Conservation (phyloP, 495 filamentous ascomycete genomes). For the Filosporella fistucella region DNA sequence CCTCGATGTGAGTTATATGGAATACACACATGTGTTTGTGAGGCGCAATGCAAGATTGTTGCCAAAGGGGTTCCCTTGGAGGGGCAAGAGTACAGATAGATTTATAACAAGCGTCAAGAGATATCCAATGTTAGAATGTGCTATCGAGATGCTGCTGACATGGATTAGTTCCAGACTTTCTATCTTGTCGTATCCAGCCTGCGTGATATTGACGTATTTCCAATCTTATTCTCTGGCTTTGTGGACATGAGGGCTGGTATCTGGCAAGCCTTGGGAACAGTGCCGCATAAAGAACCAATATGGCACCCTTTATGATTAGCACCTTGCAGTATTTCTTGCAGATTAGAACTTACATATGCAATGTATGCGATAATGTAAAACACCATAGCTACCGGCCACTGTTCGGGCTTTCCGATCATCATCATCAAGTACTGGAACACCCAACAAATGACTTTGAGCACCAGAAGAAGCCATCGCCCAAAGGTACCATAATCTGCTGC, state of each 20-base stretch:
- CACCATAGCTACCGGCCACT: conserved; percentile 45
- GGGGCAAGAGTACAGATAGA: conserved; percentile 39
- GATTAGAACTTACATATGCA: conserved; percentile 26
- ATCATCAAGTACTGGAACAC: conserved; percentile 43
- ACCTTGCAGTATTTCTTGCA: not conserved
- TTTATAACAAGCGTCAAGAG: conserved; percentile 39
- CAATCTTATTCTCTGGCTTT: conserved; percentile 42
- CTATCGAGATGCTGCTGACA: conserved; percentile 45
- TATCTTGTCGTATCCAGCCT: conserved; percentile 39
- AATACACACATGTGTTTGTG: conserved; percentile 38
- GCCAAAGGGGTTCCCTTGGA: conserved; percentile 34
- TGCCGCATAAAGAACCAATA: conserved; percentile 44
- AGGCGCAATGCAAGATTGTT: conserved; percentile 43
- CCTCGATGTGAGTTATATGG: not conserved
- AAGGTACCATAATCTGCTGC: conserved; percentile 48
- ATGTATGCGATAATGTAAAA: conserved; percentile 45
- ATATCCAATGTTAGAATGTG: conserved; percentile 47
- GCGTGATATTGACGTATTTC: conserved; percentile 35
- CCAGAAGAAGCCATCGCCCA: conserved; percentile 42
- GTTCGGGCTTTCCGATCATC: conserved; percentile 34
- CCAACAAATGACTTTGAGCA: conserved; percentile 43
- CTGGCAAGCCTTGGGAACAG: conserved; percentile 41
- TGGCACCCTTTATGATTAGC: conserved; percentile 28
- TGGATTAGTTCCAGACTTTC: conserved; percentile 45
- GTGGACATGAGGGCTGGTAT: conserved; percentile 42